Conservation (phyloP, 352 stramenopile species). For the Globisporangium apiculatum region DNA sequence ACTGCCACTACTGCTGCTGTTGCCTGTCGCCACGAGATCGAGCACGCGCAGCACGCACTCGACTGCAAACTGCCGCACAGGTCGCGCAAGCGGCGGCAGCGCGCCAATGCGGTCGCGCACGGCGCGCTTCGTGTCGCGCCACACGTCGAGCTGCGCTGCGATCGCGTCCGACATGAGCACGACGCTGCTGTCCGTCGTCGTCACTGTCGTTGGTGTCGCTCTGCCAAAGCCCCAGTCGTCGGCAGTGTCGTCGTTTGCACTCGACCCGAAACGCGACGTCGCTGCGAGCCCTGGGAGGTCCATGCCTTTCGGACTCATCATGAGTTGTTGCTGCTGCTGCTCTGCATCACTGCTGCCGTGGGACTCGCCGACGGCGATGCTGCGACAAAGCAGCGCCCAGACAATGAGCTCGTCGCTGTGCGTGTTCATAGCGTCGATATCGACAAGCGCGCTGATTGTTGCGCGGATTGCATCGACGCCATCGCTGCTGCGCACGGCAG, state of each 20-base stretch:
- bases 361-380: slow-evolving; percentile 72
- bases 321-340: slow-evolving; percentile 21
- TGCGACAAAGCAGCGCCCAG: slow-evolving; percentile 73
- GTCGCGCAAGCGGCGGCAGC: slow-evolving; percentile 62
- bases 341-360: slow-evolving; percentile 16
- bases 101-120: slow-evolving; percentile 52
- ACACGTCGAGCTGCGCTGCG: slow-evolving; percentile 52
- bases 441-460: slow-evolving; percentile 56
- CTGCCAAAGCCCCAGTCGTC: slow-evolving; percentile 1
- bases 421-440: slow-evolving; percentile 52
- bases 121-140: slow-evolving; percentile 61
- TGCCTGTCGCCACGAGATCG: slow-evolving; percentile 32
- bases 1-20: too few species aligned
- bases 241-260: slow-evolving; percentile 1
- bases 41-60: slow-evolving; percentile 74
- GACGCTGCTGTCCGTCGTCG: slow-evolving; percentile 8
- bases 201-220: neutral
- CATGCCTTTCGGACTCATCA: slow-evolving; percentile 69
- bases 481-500: slow-evolving; percentile 21
- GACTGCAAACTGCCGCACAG: slow-evolving; percentile 72
- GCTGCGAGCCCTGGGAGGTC: slow-evolving; percentile 14
- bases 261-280: neutral
- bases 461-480: slow-evolving; percentile 37
- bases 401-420: slow-evolving; percentile 41
- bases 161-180: slow-evolving; percentile 30